Evolutionary conservation across 1,139 yeast genomes (phyloP), one percentile per base, ranked within the genome.

Genomic region (Yamadazyma diddensiae): DNA sequence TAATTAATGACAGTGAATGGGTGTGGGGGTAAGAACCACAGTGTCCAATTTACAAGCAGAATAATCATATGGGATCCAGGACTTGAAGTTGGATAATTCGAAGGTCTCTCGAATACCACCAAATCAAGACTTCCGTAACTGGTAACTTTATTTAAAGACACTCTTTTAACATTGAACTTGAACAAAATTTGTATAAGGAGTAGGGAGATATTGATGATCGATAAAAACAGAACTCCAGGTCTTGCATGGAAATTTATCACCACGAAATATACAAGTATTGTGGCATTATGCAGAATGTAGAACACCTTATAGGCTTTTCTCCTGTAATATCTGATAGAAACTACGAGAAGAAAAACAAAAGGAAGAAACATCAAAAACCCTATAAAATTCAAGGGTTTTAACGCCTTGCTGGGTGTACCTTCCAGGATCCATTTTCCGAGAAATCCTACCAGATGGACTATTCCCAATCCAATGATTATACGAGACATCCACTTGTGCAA

Each of bases 401-500:
- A 57, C 6, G 73, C 42, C 43, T 79, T 79, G 8, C 39, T 28
- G 1, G 72, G 32, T 1, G 57, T 45, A 2, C 64, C 64, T 10
- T 52, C 57, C n/a, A 42, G 29, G 17, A 51, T 44, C 79, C 82
- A 82, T 41, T 62, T 62, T 16, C 54, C 50, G 3, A 70, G 35
- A 56, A 64, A 85, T n/a, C 78, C 79, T 19, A 67, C 38, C 0
- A 82, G 69, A 49, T 88, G 97, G 8, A 74, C 29, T 0, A 69
- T 29, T 0, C 77, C 74, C 25, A 76, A 58, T 0, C 70, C 43
- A 0, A 83, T 65, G 4, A 82, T 73, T 2, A 81, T 39, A 41
- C 97, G 62, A 2, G 94, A 80, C 0, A 83, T 54, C 95, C 95
- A 86, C 53, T 85, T 86, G 57, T 88, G 97, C 10, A 84, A 49